Conservation (phyloP, 305 asterid genomes). For the Fraxinus greggii region DNA sequence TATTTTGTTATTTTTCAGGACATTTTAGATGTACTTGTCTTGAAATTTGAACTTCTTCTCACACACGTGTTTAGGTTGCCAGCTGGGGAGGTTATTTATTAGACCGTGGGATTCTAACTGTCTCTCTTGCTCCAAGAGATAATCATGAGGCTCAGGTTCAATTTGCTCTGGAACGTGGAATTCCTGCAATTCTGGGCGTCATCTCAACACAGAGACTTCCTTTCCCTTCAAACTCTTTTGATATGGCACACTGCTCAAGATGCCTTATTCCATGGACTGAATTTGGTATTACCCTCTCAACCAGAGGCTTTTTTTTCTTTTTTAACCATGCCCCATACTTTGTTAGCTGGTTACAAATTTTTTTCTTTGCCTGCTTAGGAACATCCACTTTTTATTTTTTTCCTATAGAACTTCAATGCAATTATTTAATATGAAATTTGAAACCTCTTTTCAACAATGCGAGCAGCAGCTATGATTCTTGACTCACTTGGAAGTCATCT, state of each 20-base stretch:
- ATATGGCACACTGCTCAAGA: conserved; percentile 67
- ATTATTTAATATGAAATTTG: not conserved
- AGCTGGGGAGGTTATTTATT: conserved; percentile 83
- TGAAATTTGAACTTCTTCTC: not conserved
- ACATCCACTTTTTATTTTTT: not conserved
- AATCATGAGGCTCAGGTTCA: conserved; percentile 83
- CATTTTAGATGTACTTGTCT: not conserved
- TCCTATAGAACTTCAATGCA: not conserved
- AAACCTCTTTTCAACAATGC: not conserved
- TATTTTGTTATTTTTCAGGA: not conserved
- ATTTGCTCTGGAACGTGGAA: conserved; percentile 70
- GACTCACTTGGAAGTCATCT: not conserved
- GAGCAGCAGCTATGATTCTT: not conserved
- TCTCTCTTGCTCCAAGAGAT: conserved; percentile 76
- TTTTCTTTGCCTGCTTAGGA: not conserved
- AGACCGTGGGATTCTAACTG: conserved; percentile 62
- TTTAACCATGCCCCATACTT: not conserved
- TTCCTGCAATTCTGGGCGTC: conserved; percentile 58
- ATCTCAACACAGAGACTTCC: conserved; percentile 59
- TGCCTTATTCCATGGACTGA: conserved; percentile 68
- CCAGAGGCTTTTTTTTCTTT: not conserved
- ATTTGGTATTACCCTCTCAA: conserved; percentile 37
- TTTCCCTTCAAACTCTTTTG: conserved; percentile 58
- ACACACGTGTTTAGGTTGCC: conserved; percentile 48
- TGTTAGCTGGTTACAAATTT: not conserved